phyloP scores from a whole-genome alignment of 139 green algal genomes.

The Microglena sp. region DNA sequence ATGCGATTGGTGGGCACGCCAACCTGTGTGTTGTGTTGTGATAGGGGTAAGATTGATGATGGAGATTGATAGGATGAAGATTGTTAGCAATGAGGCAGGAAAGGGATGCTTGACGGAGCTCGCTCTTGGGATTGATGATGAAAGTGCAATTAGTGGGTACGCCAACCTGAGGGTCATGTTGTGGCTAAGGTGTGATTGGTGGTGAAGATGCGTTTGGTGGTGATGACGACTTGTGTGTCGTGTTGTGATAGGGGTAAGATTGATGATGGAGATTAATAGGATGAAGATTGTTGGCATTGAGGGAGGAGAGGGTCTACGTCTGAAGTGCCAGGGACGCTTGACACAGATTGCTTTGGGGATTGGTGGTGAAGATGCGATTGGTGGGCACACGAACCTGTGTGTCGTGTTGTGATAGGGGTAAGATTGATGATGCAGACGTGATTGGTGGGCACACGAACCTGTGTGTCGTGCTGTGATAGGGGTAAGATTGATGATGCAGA shows the following conservation, averaged over 20 bases:
- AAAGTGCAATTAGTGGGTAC: constrained; percentile 70
- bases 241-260: too few relatives aligned
- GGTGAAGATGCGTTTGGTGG: too few relatives aligned
- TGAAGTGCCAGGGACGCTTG: constrained; percentile 8
- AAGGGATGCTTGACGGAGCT: constrained; percentile 24
- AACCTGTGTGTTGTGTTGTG: constrained; percentile 51
- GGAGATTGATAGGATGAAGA: too few relatives aligned
- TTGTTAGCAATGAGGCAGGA: background rate
- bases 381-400: constrained; percentile 61
- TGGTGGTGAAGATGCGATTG: constrained; percentile 88
- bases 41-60: background rate
- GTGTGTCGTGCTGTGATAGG: too few relatives aligned
- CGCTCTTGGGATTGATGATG: constrained; percentile 85
- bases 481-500: too few relatives aligned
- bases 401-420: background rate
- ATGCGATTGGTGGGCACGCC: constrained; percentile 68
- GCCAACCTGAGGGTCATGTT: constrained; percentile 62
- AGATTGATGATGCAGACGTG: background rate
- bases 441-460: too few relatives aligned
- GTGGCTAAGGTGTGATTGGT: too few relatives aligned
- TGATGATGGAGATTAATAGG: too few relatives aligned
- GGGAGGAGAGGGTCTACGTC: constrained; percentile 32
- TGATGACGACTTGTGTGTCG: too few relatives aligned
- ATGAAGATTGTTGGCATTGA: constrained; percentile 60
- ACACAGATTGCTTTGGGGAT: constrained; percentile 58